These are phyloP conservation scores for Peronospora belbahrii DNA, from an alignment of 352 stramenopile genomes.

Conservation along the genomic window DNA sequence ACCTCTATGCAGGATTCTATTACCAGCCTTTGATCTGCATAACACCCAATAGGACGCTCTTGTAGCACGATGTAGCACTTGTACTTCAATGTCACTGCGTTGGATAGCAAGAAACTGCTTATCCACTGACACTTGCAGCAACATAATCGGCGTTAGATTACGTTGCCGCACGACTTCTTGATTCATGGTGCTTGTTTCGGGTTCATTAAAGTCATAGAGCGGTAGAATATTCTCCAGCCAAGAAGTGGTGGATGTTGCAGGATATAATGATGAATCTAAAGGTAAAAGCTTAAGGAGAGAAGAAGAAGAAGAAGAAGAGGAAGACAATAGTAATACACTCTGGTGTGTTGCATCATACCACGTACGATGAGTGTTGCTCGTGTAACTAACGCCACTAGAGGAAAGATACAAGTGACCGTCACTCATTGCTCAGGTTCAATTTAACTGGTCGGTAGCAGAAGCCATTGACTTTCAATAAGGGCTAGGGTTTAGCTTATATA, in stretches of 20 bases:
- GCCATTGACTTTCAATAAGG: neutral
- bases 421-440: slow-evolving; percentile 21
- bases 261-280: slow-evolving; percentile 31
- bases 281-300: slow-evolving; percentile 28
- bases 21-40: slow-evolving; percentile 56
- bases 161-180: neutral
- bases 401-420: slow-evolving; percentile 58
- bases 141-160: slow-evolving; percentile 20
- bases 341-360: slow-evolving; percentile 58
- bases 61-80: slow-evolving; percentile 45
- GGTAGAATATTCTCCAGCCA: slow-evolving; percentile 6
- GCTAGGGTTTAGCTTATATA: neutral
- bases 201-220: slow-evolving; percentile 41
- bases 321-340: slow-evolving; percentile 43
- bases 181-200: neutral
- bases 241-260: slow-evolving; percentile 3
- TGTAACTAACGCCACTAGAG: slow-evolving; percentile 39
- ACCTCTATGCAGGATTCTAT: slow-evolving; percentile 49
- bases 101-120: slow-evolving; percentile 64
- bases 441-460: neutral
- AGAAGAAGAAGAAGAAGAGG: slow-evolving; percentile 17
- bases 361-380: slow-evolving; percentile 16
- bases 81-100: slow-evolving; percentile 77
- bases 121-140: slow-evolving; percentile 55
- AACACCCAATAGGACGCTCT: slow-evolving; percentile 56